Base-by-base conservation (phyloP, 148 eudicot species). In the Pouteria glomerata region DNA sequence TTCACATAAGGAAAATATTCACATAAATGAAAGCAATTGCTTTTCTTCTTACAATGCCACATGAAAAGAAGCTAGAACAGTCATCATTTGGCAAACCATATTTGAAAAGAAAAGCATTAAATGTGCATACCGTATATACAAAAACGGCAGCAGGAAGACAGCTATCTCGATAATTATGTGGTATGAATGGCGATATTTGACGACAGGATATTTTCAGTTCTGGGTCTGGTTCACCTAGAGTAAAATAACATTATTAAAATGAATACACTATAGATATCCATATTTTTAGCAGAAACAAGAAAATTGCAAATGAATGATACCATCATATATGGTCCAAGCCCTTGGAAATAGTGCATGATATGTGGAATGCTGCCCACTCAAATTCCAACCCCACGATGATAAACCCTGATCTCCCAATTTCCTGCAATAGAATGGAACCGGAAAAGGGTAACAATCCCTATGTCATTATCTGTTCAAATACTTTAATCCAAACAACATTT, bases 371-470 rank as follows among this genome's bases (percentile, higher is more conserved):
- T 95, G 99, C 37, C 99, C 99, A 84, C 73, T 84, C 79, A 95
- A 84, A 83, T 95, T 95, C 99, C 99, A 95, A 8, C 97, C 99
- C 99, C 99, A 95, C 18, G 99, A 95, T 71, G 96, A 90, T 77
- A 91, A 78, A 84, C 97, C 99, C 33, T 84, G 83, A 81, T 91
- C 91, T 8, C 81, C 82, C 63, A 83, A 73, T 79, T 89, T 91
- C 72, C 99, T 95, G 88, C 70, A 69, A 67, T 67, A 76, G 16
- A 56, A 70, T 7, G 19, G 8, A 24, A 55, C n/a, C n/a, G n/a
- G n/a, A n/a, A n/a, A n/a, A n/a, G n/a, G n/a, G n/a, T n/a, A n/a
- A n/a, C n/a, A n/a, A n/a, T n/a, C n/a, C n/a, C n/a, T n/a, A n/a
- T n/a, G n/a, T n/a, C n/a, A n/a, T n/a, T n/a, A n/a, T n/a, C n/a